These are phyloP conservation scores for Scleromitrula shiraiana DNA, from an alignment of 2,329 filamentous ascomycete species.

Conservation along the genomic window DNA sequence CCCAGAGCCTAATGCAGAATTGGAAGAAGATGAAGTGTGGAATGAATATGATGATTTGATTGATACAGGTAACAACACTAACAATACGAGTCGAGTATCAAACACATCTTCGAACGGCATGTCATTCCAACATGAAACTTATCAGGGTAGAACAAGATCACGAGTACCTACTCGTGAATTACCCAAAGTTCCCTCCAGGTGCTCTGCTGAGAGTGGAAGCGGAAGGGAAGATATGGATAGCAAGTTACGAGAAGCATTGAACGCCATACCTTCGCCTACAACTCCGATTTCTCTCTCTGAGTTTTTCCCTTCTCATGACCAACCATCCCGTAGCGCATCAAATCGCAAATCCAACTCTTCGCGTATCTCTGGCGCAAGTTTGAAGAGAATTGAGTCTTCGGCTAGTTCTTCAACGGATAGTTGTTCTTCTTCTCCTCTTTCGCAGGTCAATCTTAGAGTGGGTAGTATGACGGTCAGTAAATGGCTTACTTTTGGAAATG, in stretches of 20 bases:
- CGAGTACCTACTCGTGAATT: slow-evolving; percentile 4
- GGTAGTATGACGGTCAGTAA: slow-evolving; percentile 81
- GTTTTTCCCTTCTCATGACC: slow-evolving; percentile 29
- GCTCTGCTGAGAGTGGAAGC: slow-evolving; percentile 35
- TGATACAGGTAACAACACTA: slow-evolving; percentile 48
- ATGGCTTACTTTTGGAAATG: slow-evolving; percentile 78
- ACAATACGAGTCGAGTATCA: slow-evolving; percentile 40
- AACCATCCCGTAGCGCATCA: too few relatives aligned
- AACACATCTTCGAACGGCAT: slow-evolving; percentile 48
- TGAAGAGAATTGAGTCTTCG: slow-evolving; percentile 30
- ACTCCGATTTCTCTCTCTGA: slow-evolving; percentile 39
- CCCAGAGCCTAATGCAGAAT: slow-evolving; percentile 51
- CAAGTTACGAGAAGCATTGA: slow-evolving; percentile 42
- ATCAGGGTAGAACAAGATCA: slow-evolving; percentile 26
- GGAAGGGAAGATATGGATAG: slow-evolving; percentile 49
- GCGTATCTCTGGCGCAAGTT: slow-evolving; percentile 13
- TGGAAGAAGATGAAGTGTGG: slow-evolving; percentile 91
- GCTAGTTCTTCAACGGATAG: slow-evolving; percentile 48
- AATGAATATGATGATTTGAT: slow-evolving; percentile 89
- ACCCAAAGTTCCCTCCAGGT: slow-evolving; percentile 1
- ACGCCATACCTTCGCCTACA: slow-evolving; percentile 34
- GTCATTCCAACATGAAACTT: slow-evolving; percentile 48
- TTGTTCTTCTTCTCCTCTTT: too few relatives aligned
- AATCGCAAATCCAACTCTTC: slow-evolving; percentile 18
- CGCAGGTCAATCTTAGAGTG: slow-evolving; percentile 68